These are phyloP conservation scores for Flagelloscypha sp. DNA, from an alignment of 768 basidiomycete genomes.

Conservation along the genomic window DNA sequence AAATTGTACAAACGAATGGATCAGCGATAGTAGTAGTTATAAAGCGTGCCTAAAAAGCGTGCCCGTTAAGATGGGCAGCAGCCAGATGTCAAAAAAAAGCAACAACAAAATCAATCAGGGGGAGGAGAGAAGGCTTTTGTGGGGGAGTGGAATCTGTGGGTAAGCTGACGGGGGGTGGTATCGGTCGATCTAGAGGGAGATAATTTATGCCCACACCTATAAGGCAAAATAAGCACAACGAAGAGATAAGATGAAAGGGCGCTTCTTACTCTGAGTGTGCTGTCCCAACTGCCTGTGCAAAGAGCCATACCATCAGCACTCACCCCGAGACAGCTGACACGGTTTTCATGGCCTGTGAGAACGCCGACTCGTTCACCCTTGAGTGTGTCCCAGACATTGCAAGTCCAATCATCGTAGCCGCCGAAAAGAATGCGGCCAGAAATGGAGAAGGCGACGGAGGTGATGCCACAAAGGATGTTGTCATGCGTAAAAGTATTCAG, in stretches of 20 bases:
- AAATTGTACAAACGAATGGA: too few species aligned
- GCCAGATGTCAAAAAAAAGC: background rate
- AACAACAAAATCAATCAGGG: conserved; percentile 8
- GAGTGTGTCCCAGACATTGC: conserved; percentile 99
- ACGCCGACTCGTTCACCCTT: conserved; percentile 98
- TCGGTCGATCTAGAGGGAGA: conserved; percentile 10
- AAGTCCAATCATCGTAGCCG: conserved; percentile 99
- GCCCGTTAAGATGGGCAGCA: conserved; percentile 2
- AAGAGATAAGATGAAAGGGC: conserved; percentile 1
- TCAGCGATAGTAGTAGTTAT: too few species aligned
- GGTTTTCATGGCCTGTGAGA: conserved; percentile 94
- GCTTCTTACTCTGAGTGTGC: conserved; percentile 86
- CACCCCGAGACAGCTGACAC: conserved; percentile 94
- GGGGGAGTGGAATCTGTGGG: conserved; percentile 11
- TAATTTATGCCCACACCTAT: conserved; percentile 77
- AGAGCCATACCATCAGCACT: conserved; percentile 96
- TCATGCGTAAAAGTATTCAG: conserved; percentile 96
- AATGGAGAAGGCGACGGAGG: conserved; percentile 96
- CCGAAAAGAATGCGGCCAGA: conserved; percentile 97
- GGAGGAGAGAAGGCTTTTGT: conserved; percentile 15
- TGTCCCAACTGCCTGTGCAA: conserved; percentile 98
- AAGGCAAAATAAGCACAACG: conserved; percentile 7
- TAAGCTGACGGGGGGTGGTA: conserved; percentile 9
- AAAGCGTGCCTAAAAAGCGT: too few species aligned
- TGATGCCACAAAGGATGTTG: conserved; percentile 98